These are phyloP conservation scores for Epichloe uncinata DNA, from an alignment of 2,329 filamentous ascomycete genomes.

Conservation along the genomic window DNA sequence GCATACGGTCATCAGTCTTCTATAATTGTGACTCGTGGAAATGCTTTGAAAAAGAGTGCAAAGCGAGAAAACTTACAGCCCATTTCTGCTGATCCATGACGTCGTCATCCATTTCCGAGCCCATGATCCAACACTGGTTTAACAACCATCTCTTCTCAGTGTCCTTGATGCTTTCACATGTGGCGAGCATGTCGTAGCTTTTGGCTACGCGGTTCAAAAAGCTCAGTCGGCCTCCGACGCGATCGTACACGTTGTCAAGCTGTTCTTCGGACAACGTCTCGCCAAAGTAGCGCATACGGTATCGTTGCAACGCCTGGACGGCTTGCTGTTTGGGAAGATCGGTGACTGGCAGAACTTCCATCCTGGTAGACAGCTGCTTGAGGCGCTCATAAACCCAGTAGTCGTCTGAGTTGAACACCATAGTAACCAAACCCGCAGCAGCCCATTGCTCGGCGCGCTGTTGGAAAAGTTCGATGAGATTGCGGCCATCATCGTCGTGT, in stretches of 20 bases:
- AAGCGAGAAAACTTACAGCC: conserved; percentile 41
- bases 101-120: conserved; percentile 76
- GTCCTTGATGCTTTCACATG: conserved; percentile 60
- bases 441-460: conserved; percentile 96
- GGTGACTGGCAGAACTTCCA: conserved; percentile 80
- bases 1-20: not conserved
- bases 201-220: conserved; percentile 89
- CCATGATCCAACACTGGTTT: conserved; percentile 63
- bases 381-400: conserved; percentile 97
- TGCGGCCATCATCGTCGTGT: conserved; percentile 84
- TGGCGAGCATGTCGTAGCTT: conserved; percentile 62
- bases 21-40: not conserved
- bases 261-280: conserved; percentile 41
- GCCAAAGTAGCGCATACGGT: conserved; percentile 65
- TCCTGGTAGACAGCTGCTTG: conserved; percentile 82
- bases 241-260: conserved; percentile 70
- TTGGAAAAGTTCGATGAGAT: conserved; percentile 86
- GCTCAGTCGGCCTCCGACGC: conserved; percentile 75
- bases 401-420: conserved; percentile 92
- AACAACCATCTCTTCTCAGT: conserved; percentile 66
- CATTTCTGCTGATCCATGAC: conserved; percentile 98
- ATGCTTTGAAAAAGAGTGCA: not conserved
- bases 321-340: conserved; percentile 73
- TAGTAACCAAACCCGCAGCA: conserved; percentile 75
- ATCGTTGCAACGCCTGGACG: conserved; percentile 61